Conservation (phyloP, 257 asterid genomes). For the Solanum microdontum region DNA sequence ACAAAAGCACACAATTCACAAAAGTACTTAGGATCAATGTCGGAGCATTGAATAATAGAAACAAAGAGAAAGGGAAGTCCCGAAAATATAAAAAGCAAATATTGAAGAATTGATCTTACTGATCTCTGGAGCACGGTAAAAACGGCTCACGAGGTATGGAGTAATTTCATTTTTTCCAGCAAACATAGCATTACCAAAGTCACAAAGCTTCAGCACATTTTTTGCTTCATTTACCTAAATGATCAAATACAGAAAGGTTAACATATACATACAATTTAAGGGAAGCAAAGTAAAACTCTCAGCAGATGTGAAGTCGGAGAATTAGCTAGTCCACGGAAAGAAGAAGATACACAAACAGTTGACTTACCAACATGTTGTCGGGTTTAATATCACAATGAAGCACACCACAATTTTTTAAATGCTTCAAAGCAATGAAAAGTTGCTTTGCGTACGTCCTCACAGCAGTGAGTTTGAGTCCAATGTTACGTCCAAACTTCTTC, state of each 20-base stretch:
- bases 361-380: constrained; percentile 92
- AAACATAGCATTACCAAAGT: constrained; percentile 99
- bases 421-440: constrained; percentile 87
- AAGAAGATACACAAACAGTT: not conserved
- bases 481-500: constrained; percentile 98
- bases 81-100: not conserved
- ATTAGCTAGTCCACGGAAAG: not conserved
- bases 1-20: not conserved
- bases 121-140: constrained; percentile 98
- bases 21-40: not conserved
- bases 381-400: constrained; percentile 99
- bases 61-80: not conserved
- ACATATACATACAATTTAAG: not conserved
- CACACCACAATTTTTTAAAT: constrained; percentile 84
- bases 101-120: constrained; percentile 29
- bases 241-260: constrained; percentile 4
- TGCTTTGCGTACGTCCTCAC: constrained; percentile 98
- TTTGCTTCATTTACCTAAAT: constrained; percentile 87
- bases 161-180: constrained; percentile 97
- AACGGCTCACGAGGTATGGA: constrained; percentile 98
- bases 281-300: not conserved
- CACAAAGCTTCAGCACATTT: constrained; percentile 86
- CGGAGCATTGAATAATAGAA: not conserved
- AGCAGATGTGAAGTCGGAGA: not conserved
- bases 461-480: constrained; percentile 95